A percentile compares a stretch with the other conserved stretches of the same genome.
phyloP scores from a whole-genome alignment of 495 filamentous ascomycete species.

The Annulohypoxylon nitens region DNA sequence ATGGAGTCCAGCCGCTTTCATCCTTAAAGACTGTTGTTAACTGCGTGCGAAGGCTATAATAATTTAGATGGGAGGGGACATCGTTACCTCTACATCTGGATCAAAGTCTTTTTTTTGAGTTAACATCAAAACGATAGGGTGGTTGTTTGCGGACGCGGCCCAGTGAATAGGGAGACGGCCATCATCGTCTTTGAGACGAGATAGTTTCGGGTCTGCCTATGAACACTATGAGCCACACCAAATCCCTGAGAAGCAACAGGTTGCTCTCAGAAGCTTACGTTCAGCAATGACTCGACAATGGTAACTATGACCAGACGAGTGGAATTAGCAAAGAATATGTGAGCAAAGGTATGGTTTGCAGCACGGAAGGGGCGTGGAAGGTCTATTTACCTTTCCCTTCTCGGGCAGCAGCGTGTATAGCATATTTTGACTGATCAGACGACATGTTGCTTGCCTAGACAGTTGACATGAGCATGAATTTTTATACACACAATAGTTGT shows the following conservation, averaged over 20 bases:
- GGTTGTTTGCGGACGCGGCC: constrained; percentile 87
- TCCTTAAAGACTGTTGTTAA: constrained; percentile 65
- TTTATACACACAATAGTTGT: neutral
- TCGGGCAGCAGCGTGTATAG: constrained; percentile 88
- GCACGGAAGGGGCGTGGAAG: constrained; percentile 25
- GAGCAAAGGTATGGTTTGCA: constrained; percentile 19
- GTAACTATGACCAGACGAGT: constrained; percentile 58
- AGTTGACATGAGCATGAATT: neutral
- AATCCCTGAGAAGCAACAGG: neutral
- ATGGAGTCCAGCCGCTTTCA: constrained; percentile 89
- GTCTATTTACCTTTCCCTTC: constrained; percentile 79
- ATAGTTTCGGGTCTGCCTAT: constrained; percentile 84
- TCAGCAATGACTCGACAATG: constrained; percentile 81
- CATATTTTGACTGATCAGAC: constrained; percentile 68
- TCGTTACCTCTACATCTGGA: constrained; percentile 80
- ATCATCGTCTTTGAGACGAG: constrained; percentile 82
- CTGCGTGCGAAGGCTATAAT: neutral
- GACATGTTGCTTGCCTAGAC: constrained; percentile 32
- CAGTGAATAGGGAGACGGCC: constrained; percentile 95
- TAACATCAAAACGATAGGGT: constrained; percentile 80
- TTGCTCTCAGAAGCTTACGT: constrained; percentile 63
- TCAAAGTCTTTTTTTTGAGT: constrained; percentile 80
- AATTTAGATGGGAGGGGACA: constrained; percentile 2
- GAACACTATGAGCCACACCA: constrained; percentile 31
- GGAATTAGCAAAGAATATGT: constrained; percentile 35